Conservation (phyloP, 768 basidiomycete genomes). For the Psilocybe cubensis region DNA sequence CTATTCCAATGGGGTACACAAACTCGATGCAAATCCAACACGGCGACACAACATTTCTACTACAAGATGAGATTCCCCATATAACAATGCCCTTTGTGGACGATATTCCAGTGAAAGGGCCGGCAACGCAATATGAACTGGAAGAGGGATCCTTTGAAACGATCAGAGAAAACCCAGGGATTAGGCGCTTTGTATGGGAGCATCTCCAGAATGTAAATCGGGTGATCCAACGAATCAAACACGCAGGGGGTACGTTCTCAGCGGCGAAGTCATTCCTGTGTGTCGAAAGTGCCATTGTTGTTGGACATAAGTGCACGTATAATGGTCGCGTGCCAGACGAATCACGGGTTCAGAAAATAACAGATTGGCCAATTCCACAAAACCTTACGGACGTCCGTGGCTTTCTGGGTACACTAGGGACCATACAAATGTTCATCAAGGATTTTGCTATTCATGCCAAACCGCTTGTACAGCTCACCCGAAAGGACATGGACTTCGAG, state of each 20-base stretch:
- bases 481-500: conserved; percentile 28
- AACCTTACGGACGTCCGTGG: conserved; percentile 22
- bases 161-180: conserved; percentile 24
- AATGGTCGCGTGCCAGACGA: conserved; percentile 32
- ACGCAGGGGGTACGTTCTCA: conserved; percentile 35
- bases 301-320: conserved; percentile 35
- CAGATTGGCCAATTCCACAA: conserved; percentile 29
- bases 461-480: conserved; percentile 27
- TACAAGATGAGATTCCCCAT: conserved; percentile 33
- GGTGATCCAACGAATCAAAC: conserved; percentile 33
- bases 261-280: conserved; percentile 29
- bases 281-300: conserved; percentile 6
- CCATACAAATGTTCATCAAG: conserved; percentile 30
- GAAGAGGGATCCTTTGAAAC: conserved; percentile 19
- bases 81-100: conserved; percentile 14
- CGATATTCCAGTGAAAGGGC: conserved; percentile 20
- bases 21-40: conserved; percentile 37
- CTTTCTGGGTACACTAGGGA: conserved; percentile 32
- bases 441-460: conserved; percentile 22
- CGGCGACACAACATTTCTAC: conserved; percentile 30
- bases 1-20: conserved; percentile 35
- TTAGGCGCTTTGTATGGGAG: conserved; percentile 39
- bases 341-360: conserved; percentile 26
- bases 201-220: conserved; percentile 35
- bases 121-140: conserved; percentile 27